Evolutionary conservation across 163 green algal genomes (phyloP).

Genomic region (Volvox carteri): DNA sequence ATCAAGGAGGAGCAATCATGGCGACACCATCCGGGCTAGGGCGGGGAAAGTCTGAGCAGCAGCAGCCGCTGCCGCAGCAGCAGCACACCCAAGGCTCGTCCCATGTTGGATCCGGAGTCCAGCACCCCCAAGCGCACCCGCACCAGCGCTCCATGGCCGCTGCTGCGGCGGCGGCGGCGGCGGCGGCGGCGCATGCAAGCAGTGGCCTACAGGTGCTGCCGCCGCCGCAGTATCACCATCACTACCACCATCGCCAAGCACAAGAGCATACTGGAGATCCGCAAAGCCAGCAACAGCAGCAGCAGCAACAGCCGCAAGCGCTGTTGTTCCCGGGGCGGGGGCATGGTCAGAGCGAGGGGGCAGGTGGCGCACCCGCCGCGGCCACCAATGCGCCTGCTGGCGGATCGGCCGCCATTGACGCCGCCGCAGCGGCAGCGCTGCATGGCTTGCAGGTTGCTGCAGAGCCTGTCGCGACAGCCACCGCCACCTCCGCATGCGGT

Average conservation of each 20-base stretch:
- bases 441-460: not conserved
- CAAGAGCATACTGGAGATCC: not conserved
- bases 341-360: not conserved
- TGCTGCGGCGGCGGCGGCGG: too few species aligned
- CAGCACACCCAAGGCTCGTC: not conserved
- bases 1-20: not conserved
- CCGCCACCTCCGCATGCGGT: not conserved
- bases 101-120: not conserved
- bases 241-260: not conserved
- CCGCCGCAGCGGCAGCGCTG: not conserved
- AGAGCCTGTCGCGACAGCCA: not conserved
- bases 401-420: not conserved
- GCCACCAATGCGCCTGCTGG: not conserved
- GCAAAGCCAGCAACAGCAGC: not conserved
- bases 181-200: too few species aligned
- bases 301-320: not conserved
- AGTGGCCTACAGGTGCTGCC: too few species aligned
- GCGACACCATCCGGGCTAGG: not conserved
- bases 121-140: not conserved
- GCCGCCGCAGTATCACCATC: not conserved
- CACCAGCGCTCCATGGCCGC: too few species aligned
- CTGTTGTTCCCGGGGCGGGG: not conserved
- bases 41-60: not conserved
- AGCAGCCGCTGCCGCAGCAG: conserved; percentile 1
- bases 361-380: not conserved